Base-by-base conservation (phyloP, 805 yeast species). In the Blastobotrys chiropterorum region DNA sequence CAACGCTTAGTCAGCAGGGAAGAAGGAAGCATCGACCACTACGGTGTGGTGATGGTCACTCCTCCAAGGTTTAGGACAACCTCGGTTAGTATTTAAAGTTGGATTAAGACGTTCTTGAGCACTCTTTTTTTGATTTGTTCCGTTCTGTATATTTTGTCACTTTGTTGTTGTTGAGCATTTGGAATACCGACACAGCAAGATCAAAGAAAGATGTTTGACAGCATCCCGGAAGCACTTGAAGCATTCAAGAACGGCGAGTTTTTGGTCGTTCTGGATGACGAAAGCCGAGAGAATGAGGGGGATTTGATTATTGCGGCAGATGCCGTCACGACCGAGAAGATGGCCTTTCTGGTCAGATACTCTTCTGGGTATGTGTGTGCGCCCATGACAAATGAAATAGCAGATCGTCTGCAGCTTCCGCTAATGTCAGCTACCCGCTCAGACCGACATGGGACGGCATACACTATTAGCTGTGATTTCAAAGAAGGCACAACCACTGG, bases 371-470 rank as follows among this genome's bases (percentile, higher is more conserved):
- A 86, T 67, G 89, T 94, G 2, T 94, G 99, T 72, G 95, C 82
- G 13, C 99, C 99, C 11, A 69, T 92, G 59, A 75, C 88, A 15
- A 80, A 80, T 39, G 81, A 78, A 54, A 73, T 86, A 52, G 98
- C 98, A 1, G 95, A 92, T 64, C 67, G 74, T 48, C 76, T 94
- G 47, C 85, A 85, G 42, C 77, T 94, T 52, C 96, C 90, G 44
- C 76, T 86, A 48, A 85, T 94, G 94, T 69, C 82, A 50, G 72
- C 76, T 51, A 72, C 76, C 52, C 72, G 74, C 51, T 71, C 80
- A 11, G 99, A 94, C 66, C 82, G 95, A 66, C 97, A 94, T 61
- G 95, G 96, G 8, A 94, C 99, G 1, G 98, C 98, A 1, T 94
- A 94, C 70, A 94, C 99, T 1, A 82, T 94, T 47, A 89, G 97